phyloP scores from a whole-genome alignment of 139 green algal species.

The Closterium sp. region DNA sequence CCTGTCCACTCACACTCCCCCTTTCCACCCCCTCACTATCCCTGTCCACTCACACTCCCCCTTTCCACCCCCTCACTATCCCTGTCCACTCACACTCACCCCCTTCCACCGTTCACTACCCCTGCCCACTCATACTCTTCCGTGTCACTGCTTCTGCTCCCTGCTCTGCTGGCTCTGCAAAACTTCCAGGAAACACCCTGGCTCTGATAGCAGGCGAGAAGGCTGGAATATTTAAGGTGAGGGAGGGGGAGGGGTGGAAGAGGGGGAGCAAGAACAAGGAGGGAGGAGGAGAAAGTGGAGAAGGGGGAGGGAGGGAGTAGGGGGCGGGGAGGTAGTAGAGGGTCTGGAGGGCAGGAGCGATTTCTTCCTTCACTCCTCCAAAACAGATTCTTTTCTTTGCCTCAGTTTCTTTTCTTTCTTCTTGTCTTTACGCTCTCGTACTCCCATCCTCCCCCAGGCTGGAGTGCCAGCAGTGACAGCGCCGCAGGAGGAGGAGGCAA shows the following conservation, averaged over 20 bases:
- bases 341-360: background rate
- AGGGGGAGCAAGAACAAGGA: background rate
- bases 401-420: too few species aligned
- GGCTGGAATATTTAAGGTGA: constrained; percentile 65
- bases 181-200: constrained; percentile 75
- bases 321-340: background rate
- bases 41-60: too few species aligned
- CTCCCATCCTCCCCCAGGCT: background rate
- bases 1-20: too few species aligned
- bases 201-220: constrained; percentile 91
- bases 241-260: background rate
- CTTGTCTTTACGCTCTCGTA: background rate
- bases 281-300: background rate
- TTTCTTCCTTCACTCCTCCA: too few species aligned
- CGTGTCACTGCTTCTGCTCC: background rate
- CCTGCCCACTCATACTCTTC: too few species aligned
- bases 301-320: too few species aligned
- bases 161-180: background rate
- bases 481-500: constrained; percentile 77
- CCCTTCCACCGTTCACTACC: background rate
- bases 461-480: constrained; percentile 66
- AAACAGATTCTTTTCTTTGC: too few species aligned
- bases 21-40: too few species aligned
- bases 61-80: background rate
- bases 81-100: background rate